Evolutionary conservation across 1,284 basidiomycete genomes (phyloP).

Genomic region (Ustilago crameri): DNA sequence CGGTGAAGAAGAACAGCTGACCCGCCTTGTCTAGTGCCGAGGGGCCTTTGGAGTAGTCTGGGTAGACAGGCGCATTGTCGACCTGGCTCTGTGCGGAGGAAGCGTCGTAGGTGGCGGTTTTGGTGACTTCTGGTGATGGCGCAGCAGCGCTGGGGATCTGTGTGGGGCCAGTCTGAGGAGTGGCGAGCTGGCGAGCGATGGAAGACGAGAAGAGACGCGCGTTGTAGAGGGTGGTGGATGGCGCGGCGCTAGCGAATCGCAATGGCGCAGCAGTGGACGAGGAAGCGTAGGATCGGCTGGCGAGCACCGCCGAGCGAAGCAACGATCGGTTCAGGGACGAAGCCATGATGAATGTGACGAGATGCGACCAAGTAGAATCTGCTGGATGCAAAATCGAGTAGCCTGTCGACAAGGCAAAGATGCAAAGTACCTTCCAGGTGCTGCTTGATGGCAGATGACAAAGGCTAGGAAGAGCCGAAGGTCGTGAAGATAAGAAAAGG

Average conservation of each 20-base stretch:
- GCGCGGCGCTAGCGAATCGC: constrained; percentile 34
- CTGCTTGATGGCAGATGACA: too few species aligned
- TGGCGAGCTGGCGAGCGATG: constrained; percentile 42
- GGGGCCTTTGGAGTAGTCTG: constrained; percentile 75
- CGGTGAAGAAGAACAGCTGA: constrained; percentile 97
- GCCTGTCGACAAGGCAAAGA: not conserved
- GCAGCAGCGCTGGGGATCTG: constrained; percentile 20
- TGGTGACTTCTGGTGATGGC: constrained; percentile 34
- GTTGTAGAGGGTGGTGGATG: constrained; percentile 34
- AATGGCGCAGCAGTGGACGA: constrained; percentile 33
- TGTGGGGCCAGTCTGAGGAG: constrained; percentile 46
- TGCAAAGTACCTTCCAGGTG: too few species aligned
- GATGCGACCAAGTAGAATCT: not conserved
- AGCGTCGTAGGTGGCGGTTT: constrained; percentile 46
- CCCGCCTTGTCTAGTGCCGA: constrained; percentile 83
- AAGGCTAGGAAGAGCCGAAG: not conserved
- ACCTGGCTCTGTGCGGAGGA: constrained; percentile 26
- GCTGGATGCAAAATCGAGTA: not conserved
- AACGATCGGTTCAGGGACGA: constrained; percentile 49
- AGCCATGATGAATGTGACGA: constrained; percentile 20
- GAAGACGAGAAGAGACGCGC: constrained; percentile 45
- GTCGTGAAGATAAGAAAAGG: not conserved
- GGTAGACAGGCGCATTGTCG: constrained; percentile 39
- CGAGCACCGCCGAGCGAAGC: constrained; percentile 42
- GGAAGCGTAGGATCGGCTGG: constrained; percentile 43